Evolutionary conservation across 495 filamentous ascomycete genomes (phyloP).

Genomic region (Talaromyces proteolyticus): DNA sequence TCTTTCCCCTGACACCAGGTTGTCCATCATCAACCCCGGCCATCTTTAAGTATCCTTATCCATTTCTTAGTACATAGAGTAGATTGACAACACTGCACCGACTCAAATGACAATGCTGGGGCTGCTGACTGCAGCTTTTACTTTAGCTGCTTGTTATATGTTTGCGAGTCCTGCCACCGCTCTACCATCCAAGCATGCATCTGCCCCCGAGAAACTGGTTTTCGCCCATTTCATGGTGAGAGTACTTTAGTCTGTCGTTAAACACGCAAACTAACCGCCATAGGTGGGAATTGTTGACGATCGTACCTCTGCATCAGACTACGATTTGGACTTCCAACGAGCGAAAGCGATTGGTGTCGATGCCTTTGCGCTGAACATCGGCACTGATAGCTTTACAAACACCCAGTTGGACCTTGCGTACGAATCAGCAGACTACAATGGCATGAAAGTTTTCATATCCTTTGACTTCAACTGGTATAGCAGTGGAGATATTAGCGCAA

Average conservation of each 20-base stretch:
- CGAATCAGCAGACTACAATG: slow-evolving; percentile 48
- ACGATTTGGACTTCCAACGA: slow-evolving; percentile 50
- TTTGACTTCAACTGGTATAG: slow-evolving; percentile 56
- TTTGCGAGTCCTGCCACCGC: too few species aligned
- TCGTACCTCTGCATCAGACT: slow-evolving; percentile 41
- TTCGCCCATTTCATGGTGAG: slow-evolving; percentile 58
- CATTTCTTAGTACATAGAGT: too few species aligned
- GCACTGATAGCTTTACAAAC: slow-evolving; percentile 43
- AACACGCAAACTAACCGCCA: too few species aligned
- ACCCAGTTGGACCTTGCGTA: slow-evolving; percentile 51
- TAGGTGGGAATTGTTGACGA: slow-evolving; percentile 50
- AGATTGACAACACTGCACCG: too few species aligned
- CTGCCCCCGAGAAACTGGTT: slow-evolving; percentile 39
- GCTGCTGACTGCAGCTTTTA: too few species aligned
- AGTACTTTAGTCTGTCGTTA: neutral
- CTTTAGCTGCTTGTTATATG: too few species aligned
- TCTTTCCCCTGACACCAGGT: too few species aligned
- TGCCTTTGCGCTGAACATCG: slow-evolving; percentile 56
- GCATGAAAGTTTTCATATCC: slow-evolving; percentile 55
- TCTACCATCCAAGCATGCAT: too few species aligned
- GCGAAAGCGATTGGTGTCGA: slow-evolving; percentile 52
- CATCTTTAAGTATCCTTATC: too few species aligned
- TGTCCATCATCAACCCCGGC: too few species aligned
- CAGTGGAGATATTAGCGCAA: slow-evolving; percentile 26
- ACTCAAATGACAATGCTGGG: too few species aligned